Evolutionary conservation across 371 early-diverging fungal species (phyloP), one percentile per base, ranked within the genome.

Genomic region (Capillidium rhysosporum): DNA sequence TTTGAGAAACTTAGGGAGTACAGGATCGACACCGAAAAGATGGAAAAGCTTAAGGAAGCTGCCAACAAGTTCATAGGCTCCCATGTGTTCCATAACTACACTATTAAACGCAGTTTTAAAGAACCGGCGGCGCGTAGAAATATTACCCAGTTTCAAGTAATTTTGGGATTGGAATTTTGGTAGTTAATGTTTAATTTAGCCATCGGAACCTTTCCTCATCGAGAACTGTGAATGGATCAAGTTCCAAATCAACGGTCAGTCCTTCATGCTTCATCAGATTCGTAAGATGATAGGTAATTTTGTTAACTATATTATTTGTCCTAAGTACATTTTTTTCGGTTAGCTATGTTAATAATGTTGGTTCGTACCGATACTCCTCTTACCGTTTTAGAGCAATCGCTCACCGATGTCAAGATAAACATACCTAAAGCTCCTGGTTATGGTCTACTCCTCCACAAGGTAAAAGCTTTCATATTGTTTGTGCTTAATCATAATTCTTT

Each of bases 241-340:
- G 40, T 64, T 98, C 38, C 81, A 79, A 58, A 82, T 99, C 20
- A 80, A 88, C 47, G 99, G 99, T 1, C 97, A 98, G 67, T 85
- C 93, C 30, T 99, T 99, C 62, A 92, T 99, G 93, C 71, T 99
- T 34, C 98, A 99, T 69, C 98, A 97, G 66, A 99, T 99, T 58
- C 84, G 99, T 52, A 99, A 99, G 65, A 99, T 99, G 99, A 82
- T 98, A 55, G 87, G 92, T 61, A 66, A 67, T 31, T 28, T 28
- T 21, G 14, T 30, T 30, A 26, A 49, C 39, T 41, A 49, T 49
- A 21, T 23, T 28, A 10, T 46, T 44, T 47, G 29, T 45, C 26
- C 23, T 29, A 46, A 24, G 23, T 45, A 44, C 28, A 20, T 43
- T 10, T 16, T 20, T 26, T 10, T 28, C 25, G 28, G 34, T 40